Evolutionary conservation across 805 yeast species (phyloP).

Genomic region (Nakazawaea sp.): DNA sequence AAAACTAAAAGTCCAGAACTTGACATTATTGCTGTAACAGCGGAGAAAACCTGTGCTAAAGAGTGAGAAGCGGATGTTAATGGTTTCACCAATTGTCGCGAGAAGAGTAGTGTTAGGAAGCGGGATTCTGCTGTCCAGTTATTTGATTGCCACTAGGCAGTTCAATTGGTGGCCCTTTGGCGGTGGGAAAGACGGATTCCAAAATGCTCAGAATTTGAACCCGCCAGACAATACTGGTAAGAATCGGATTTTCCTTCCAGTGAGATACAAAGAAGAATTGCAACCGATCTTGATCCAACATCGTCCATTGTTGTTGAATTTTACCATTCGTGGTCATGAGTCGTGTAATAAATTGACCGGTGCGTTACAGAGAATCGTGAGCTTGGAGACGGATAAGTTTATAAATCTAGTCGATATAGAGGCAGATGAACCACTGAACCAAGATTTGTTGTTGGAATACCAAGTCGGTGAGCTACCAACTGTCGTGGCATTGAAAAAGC

Average conservation of each 20-base stretch:
- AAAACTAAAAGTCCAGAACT: too few species aligned
- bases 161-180: slow-evolving; percentile 25
- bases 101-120: slow-evolving; percentile 6
- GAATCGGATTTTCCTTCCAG: slow-evolving; percentile 42
- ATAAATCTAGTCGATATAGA: slow-evolving; percentile 68
- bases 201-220: slow-evolving; percentile 19
- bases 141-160: slow-evolving; percentile 6
- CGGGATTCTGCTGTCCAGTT: slow-evolving; percentile 3
- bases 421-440: slow-evolving; percentile 58
- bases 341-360: slow-evolving; percentile 57
- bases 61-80: too few species aligned
- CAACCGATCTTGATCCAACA: slow-evolving; percentile 44
- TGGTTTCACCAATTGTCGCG: too few species aligned
- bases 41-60: too few species aligned
- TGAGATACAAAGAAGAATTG: slow-evolving; percentile 53
- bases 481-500: slow-evolving; percentile 59
- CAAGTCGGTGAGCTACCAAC: slow-evolving; percentile 52
- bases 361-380: slow-evolving; percentile 46
- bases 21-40: too few species aligned
- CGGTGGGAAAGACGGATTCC: slow-evolving; percentile 19
- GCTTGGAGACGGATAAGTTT: slow-evolving; percentile 38
- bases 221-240: slow-evolving; percentile 29
- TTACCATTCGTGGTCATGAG: slow-evolving; percentile 60
- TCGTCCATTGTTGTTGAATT: slow-evolving; percentile 63
- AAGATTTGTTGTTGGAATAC: slow-evolving; percentile 51